Base-by-base conservation (phyloP, 257 asterid genomes). In the Solanum chaucha region DNA sequence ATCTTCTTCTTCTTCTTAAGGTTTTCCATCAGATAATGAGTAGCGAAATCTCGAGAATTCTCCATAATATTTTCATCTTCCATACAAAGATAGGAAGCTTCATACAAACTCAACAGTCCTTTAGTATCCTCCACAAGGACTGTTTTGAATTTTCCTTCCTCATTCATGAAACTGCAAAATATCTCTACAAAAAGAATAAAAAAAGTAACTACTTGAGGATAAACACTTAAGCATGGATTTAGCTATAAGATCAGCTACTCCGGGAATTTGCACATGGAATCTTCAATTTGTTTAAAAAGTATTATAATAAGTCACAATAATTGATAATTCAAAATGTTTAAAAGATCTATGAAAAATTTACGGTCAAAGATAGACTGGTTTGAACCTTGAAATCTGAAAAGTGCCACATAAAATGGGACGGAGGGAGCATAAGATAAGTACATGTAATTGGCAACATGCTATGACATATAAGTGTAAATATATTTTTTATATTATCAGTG, bases 61-160 rank as follows among this genome's bases (percentile, higher is more conserved):
- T 88, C 93, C 86, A 91, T 9, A 22, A 90, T 88, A 11, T 41
- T 46, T 80, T 91, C 91, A 3, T 85, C 91, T 84, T 89, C 91
- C 88, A 80, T 64, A 5, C 82, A 83, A 10, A 89, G 82, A 65
- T 38, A 84, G 22, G 88, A 89, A 84, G 93, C 93, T 88, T 91
- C 93, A n/a, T 89, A 91, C 17, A 91, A 65, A 22, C 87, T 77
- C 46, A 89, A 15, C 34, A 91, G 44, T 38, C 91, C 93, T 35
- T 70, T 67, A 38, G 40, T 75, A 36, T 91, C 85, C 10, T 74
- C 86, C 15, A 85, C 85, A 51, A 84, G 71, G 71, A 2, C 40
- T 30, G 35, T 19, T 17, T 70, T 65, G 78, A 90, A 89, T 9
- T 89, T 48, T 12, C 91, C 90, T 2, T 5, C 85, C 82, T 87